Conservation (phyloP, 345 rosid species). For the Firmiana major region DNA sequence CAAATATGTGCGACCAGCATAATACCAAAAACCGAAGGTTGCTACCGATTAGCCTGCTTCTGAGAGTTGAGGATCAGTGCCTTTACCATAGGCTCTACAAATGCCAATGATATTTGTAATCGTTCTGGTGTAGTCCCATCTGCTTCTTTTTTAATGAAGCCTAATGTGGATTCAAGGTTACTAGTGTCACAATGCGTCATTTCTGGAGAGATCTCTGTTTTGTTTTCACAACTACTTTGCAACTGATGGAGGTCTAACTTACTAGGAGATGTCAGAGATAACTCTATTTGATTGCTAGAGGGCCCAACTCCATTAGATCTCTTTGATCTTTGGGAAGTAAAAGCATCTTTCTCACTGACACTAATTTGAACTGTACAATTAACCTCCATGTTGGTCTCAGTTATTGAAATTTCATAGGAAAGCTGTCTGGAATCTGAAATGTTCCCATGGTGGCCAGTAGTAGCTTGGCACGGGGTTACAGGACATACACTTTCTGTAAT, state of each 20-base stretch:
- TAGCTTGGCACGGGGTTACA: not conserved
- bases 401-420: not conserved
- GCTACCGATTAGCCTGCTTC: no score
- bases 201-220: not conserved
- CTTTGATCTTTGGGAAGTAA: not conserved
- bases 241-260: no score
- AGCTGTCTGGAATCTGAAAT: not conserved
- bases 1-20: no score
- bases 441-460: not conserved
- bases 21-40: no score
- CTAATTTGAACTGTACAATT: slow-evolving; percentile 2
- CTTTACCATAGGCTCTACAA: no score
- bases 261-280: no score
- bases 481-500: not conserved
- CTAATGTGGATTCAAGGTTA: not conserved
- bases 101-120: no score
- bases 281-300: no score
- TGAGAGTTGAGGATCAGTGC: no score
- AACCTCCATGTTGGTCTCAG: slow-evolving; percentile 14
- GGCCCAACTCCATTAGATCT: slow-evolving; percentile 3
- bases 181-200: not conserved
- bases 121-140: no score
- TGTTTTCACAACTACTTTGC: no score
- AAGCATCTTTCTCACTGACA: not conserved
- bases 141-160: no score